These are phyloP conservation scores for Cercophora scortea DNA, from an alignment of 495 filamentous ascomycete species.

Conservation along the genomic window DNA sequence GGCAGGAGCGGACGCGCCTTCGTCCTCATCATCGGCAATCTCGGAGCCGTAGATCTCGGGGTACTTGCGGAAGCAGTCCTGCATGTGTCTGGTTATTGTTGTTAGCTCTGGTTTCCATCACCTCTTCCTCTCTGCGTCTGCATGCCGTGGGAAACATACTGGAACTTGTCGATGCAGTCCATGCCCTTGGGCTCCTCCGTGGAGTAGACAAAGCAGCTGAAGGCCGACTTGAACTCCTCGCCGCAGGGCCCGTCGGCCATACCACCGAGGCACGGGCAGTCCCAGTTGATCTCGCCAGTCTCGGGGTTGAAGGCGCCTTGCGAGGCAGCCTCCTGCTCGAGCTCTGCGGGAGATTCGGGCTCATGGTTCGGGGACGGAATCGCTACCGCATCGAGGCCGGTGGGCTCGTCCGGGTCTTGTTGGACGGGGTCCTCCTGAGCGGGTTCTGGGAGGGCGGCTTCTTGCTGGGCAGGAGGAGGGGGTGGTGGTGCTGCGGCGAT, in stretches of 20 bases:
- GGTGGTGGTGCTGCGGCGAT: constrained; percentile 12
- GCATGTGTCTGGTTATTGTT: constrained; percentile 62
- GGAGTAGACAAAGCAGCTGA: constrained; percentile 95
- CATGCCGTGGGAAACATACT: constrained; percentile 45
- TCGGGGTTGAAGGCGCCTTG: constrained; percentile 96
- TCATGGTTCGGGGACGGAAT: constrained; percentile 1
- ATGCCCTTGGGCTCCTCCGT: constrained; percentile 96
- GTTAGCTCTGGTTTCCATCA: constrained; percentile 16
- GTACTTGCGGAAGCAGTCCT: constrained; percentile 88
- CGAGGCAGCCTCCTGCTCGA: constrained; percentile 73
- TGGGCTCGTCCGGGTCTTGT: constrained; percentile 11
- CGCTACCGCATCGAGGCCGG: constrained; percentile 18
- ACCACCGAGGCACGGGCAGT: constrained; percentile 92
- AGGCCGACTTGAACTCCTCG: constrained; percentile 86
- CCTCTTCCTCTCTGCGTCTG: background rate
- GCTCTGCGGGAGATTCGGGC: constrained; percentile 26
- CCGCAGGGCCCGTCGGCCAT: constrained; percentile 98
- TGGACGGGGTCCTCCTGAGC: no score
- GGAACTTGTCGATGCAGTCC: constrained; percentile 97
- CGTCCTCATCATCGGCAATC: constrained; percentile 74
- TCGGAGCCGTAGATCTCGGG: constrained; percentile 92
- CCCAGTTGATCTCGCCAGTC: constrained; percentile 99
- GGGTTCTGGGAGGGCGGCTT: constrained; percentile 7
- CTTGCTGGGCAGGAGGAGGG: constrained; percentile 14
- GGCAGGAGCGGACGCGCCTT: constrained; percentile 11